Evolutionary conservation across 1,284 basidiomycete genomes (phyloP).

Genomic region (Tilletia walkeri): DNA sequence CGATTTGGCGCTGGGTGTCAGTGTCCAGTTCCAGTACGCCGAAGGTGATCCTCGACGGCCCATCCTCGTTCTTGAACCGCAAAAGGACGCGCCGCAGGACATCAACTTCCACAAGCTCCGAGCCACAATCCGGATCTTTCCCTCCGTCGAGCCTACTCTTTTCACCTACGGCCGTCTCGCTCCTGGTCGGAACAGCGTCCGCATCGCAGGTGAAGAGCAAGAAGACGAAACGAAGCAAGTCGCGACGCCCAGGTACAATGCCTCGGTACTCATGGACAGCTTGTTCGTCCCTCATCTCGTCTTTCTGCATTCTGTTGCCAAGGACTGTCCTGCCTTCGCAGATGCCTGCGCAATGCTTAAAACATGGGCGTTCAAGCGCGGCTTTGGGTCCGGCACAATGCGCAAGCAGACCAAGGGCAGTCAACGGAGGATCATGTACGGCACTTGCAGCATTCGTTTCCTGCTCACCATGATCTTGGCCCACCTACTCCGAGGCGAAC

Average conservation of each 20-base stretch:
- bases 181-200: constrained; percentile 64
- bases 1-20: constrained; percentile 59
- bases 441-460: constrained; percentile 65
- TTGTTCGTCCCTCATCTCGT: constrained; percentile 70
- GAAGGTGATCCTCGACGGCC: constrained; percentile 69
- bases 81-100: constrained; percentile 46
- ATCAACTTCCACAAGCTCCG: constrained; percentile 70
- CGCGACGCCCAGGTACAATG: constrained; percentile 75
- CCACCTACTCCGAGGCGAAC: constrained; percentile 54
- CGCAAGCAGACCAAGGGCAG: constrained; percentile 30
- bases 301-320: constrained; percentile 67
- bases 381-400: constrained; percentile 61
- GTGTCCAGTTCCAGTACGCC: constrained; percentile 66
- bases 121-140: constrained; percentile 71
- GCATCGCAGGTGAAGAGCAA: constrained; percentile 29
- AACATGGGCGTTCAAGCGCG: constrained; percentile 86
- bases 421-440: constrained; percentile 63
- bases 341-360: constrained; percentile 78
- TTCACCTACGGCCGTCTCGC: constrained; percentile 69
- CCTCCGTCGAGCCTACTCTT: constrained; percentile 65
- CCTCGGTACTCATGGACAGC: constrained; percentile 68
- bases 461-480: constrained; percentile 59
- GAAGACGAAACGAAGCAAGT: constrained; percentile 28
- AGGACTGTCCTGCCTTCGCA: constrained; percentile 67
- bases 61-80: constrained; percentile 66